Evolutionary conservation across 225 moss, liverwort and hornwort genomes (phyloP), one percentile per base, ranked within the genome.

Genomic region (Polytrichum commune): DNA sequence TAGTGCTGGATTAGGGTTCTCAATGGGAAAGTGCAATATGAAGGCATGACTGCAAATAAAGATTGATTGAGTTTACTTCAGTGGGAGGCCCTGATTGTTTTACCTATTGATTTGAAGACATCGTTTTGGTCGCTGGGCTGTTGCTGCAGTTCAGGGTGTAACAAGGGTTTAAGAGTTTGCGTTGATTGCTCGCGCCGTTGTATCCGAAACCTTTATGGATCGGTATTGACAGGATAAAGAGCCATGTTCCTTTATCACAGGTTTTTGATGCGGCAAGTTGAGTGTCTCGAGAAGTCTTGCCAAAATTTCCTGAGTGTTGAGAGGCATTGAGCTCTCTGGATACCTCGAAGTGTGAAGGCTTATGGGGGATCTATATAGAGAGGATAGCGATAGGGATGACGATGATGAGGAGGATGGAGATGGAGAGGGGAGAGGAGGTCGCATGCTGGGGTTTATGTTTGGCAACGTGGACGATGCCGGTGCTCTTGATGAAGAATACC

Each of bases 381-480:
- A 33, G 60, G 73, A 80, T 54, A 75, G 81, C 76, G 83, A 81
- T 68, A 79, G 79, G 70, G 78, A 58, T 32, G 25, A 64, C 18
- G 86, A 82, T 23, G 82, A 82, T 19, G 74, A 83, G 53, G 84
- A 84, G 56, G 89, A 89, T 66, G 81, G 74, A 8, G 69, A 82
- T 20, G 77, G 73, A 25, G 69, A 75, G 63, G 70, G 80, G 30
- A 68, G 72, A n/a, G 72, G 70, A 35, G 71, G 86, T 54, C 78
- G 71, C 9, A 79, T 85, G 85, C 75, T 85, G 72, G 86, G 86
- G 63, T 86, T 90, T 78, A 86, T 90, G 89, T 90, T 90, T 56
- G 89, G 89, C 29, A 90, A 90, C 73, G 86, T 90, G 29, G 89
- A 90, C 69, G 89, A 90, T 63, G 81, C 84, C 1, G 89, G 89